Conservation (phyloP, 495 filamentous ascomycete genomes). For the Hypoxylon lenormandii region DNA sequence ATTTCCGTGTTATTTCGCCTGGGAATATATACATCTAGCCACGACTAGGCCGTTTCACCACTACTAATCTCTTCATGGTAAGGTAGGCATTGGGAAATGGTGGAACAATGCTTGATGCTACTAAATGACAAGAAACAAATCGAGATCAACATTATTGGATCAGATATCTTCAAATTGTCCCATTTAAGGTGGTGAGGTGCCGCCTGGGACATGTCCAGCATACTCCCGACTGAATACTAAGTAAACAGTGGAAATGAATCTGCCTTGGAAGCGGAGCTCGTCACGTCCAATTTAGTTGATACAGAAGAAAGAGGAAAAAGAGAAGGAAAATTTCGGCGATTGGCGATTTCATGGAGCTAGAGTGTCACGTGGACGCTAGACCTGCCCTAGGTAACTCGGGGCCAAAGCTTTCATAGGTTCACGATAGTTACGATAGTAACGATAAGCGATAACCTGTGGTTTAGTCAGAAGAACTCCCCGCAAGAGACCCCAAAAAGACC, state of each 20-base stretch:
- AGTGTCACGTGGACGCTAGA: slow-evolving; percentile 32
- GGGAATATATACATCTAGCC: too few species aligned
- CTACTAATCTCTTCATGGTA: background rate
- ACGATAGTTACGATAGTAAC: too few species aligned
- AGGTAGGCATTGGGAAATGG: background rate
- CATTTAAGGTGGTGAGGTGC: slow-evolving; percentile 67
- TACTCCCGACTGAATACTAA: slow-evolving; percentile 53
- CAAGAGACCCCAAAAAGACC: slow-evolving; percentile 49
- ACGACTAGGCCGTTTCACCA: background rate
- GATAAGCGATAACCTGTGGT: too few species aligned
- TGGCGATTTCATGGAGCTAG: slow-evolving; percentile 8
- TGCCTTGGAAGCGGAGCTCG: slow-evolving; percentile 62
- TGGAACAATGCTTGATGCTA: background rate
- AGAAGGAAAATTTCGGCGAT: slow-evolving; percentile 18
- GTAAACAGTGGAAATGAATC: slow-evolving; percentile 52
- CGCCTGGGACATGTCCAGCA: slow-evolving; percentile 68
- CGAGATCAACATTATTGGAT: slow-evolving; percentile 62
- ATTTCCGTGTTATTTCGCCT: too few species aligned
- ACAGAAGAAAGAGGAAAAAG: slow-evolving; percentile 52
- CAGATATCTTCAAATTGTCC: slow-evolving; percentile 70
- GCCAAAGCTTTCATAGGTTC: too few species aligned
- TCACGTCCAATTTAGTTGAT: slow-evolving; percentile 72
- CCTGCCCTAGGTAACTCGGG: slow-evolving; percentile 5
- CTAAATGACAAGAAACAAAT: slow-evolving; percentile 12
- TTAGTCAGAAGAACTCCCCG: slow-evolving; percentile 30